Percentiles rank a stretch among this genome's conserved stretches.
These are phyloP conservation scores for Tuber calosporum DNA, from an alignment of 495 filamentous ascomycete species.

Conservation along the genomic window DNA sequence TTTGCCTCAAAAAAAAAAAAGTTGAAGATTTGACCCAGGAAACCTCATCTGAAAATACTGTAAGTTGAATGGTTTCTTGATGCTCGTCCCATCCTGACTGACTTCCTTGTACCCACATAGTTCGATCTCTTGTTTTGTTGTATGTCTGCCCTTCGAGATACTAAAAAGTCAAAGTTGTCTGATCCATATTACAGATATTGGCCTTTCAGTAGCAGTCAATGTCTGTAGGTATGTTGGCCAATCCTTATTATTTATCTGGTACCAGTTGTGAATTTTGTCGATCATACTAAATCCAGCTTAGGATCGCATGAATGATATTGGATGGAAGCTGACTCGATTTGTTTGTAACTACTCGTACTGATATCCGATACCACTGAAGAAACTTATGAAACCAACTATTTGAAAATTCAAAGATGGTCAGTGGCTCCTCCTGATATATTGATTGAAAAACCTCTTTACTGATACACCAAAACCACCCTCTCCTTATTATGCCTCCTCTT, in stretches of 20 bases:
- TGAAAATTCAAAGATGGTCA: too few relatives aligned
- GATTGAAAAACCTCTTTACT: too few relatives aligned
- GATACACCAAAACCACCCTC: too few relatives aligned
- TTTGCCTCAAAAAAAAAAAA: not conserved
- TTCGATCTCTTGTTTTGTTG: not conserved
- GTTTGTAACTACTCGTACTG: not conserved
- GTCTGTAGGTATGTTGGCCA: not conserved
- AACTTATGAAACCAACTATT: not conserved
- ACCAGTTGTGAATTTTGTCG: not conserved
- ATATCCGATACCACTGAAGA: not conserved
- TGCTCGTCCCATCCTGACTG: conserved; percentile 11
- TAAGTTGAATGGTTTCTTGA: conserved; percentile 1
- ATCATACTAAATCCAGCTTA: conserved; percentile 6
- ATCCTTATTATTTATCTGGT: not conserved
- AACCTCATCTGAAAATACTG: conserved; percentile 5
- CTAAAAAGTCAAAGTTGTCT: not conserved
- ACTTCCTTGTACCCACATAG: not conserved
- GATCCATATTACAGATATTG: not conserved
- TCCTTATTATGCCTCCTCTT: too few relatives aligned
- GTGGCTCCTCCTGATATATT: too few relatives aligned
- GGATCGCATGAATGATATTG: not conserved
- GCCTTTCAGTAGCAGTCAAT: not conserved
- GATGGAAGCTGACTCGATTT: not conserved
- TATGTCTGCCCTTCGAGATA: conserved; percentile 7
- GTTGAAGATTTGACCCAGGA: not conserved